These are phyloP conservation scores for Phytophthora tentaculata DNA, from an alignment of 352 stramenopile genomes.

Conservation along the genomic window DNA sequence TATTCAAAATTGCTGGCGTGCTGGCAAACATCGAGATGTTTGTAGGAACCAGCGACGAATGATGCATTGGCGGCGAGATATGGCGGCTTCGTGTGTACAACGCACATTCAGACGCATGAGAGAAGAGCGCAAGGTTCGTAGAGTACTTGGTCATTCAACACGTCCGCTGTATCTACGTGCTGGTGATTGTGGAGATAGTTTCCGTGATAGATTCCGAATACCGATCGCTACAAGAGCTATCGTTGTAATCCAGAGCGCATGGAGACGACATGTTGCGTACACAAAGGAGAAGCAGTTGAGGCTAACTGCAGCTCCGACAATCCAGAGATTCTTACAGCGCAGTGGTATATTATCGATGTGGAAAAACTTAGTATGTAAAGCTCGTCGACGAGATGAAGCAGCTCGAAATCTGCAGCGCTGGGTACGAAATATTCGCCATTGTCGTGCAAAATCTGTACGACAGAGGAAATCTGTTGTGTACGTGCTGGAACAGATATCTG, in stretches of 20 bases:
- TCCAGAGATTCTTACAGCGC: conserved; percentile 15
- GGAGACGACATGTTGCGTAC: conserved; percentile 44
- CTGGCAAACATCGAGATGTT: conserved; percentile 1
- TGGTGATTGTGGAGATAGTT: conserved; percentile 23
- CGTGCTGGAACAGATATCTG: conserved; percentile 17
- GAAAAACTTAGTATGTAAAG: conserved; percentile 2
- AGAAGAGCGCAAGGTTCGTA: conserved; percentile 37
- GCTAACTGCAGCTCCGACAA: conserved; percentile 8
- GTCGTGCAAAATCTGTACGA: not conserved
- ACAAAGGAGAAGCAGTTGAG: conserved; percentile 10
- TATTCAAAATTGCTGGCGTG: conserved; percentile 57
- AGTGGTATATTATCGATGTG: conserved; percentile 14
- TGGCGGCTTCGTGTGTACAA: conserved; percentile 64
- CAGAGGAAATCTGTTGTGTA: conserved; percentile 2
- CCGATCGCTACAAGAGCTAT: conserved; percentile 54
- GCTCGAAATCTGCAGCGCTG: conserved; percentile 24
- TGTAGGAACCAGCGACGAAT: conserved; percentile 37
- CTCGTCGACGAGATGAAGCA: conserved; percentile 17
- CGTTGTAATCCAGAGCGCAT: conserved; percentile 53
- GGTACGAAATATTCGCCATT: conserved; percentile 11
- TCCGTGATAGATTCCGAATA: conserved; percentile 40
- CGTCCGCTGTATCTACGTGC: conserved; percentile 60
- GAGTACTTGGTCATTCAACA: conserved; percentile 39
- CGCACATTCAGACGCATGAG: conserved; percentile 44
- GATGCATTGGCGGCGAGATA: conserved; percentile 24